These are phyloP conservation scores for Blepharisma stoltei DNA, from an alignment of 73 alveolate genomes.

Conservation along the genomic window DNA sequence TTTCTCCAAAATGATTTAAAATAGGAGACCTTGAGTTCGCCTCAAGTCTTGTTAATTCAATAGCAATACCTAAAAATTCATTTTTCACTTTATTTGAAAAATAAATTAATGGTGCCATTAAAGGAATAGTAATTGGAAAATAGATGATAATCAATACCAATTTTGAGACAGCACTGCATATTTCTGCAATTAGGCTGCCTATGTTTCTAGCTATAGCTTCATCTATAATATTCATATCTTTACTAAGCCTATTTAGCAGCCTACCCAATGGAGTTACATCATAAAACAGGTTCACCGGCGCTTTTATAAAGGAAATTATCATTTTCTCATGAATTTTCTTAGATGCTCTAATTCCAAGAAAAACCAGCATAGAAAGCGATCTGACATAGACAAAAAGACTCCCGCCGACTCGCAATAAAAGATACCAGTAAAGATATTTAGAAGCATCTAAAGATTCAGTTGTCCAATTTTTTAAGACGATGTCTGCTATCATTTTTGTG, in stretches of 20 bases:
- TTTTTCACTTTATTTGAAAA: neutral
- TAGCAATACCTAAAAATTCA: constrained; percentile 40
- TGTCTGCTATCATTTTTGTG: constrained; percentile 13
- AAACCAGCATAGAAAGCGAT: neutral
- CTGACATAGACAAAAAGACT: neutral
- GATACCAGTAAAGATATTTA: neutral
- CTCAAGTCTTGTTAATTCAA: constrained; percentile 86
- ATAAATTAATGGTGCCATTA: neutral
- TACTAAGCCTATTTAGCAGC: constrained; percentile 85
- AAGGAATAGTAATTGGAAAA: neutral
- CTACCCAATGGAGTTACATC: constrained; percentile 96
- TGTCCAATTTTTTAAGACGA: constrained; percentile 17
- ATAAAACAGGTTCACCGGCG: constrained; percentile 90
- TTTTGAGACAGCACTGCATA: constrained; percentile 25
- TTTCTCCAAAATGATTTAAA: constrained; percentile 71
- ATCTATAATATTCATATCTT: constrained; percentile 61
- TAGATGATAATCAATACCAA: constrained; percentile 24
- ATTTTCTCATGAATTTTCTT: constrained; percentile 48
- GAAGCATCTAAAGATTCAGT: neutral
- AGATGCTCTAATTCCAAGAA: constrained; percentile 22
- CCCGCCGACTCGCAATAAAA: neutral
- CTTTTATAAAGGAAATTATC: constrained; percentile 54
- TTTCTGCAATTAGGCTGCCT: constrained; percentile 28
- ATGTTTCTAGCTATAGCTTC: constrained; percentile 38
- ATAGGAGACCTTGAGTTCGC: constrained; percentile 81